Conservation (phyloP, 352 stramenopile species). For the Phytopythium aichiense region DNA sequence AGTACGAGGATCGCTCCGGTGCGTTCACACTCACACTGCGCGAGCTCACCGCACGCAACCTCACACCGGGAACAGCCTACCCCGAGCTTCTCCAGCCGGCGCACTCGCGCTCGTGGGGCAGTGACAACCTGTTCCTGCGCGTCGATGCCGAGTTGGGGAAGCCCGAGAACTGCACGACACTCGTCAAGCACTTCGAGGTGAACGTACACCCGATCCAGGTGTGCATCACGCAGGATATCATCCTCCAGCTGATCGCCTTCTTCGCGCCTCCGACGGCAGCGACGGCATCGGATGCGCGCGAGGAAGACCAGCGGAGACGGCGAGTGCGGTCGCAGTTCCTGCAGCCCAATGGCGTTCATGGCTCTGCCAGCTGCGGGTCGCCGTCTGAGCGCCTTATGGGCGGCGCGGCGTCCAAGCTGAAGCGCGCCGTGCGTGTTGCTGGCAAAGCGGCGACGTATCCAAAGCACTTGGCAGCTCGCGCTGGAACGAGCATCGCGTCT, state of each 20-base stretch:
- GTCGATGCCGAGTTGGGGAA: slow-evolving; percentile 70
- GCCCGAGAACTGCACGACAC: slow-evolving; percentile 45
- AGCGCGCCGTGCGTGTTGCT: slow-evolving; percentile 56
- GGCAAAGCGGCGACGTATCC: slow-evolving; percentile 58
- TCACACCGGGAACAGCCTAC: slow-evolving; percentile 64
- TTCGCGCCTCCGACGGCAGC: slow-evolving; percentile 27
- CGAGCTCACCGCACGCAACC: slow-evolving; percentile 56
- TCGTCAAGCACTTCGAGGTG: slow-evolving; percentile 83
- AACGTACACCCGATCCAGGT: slow-evolving; percentile 86
- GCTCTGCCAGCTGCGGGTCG: background rate
- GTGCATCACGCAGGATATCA: slow-evolving; percentile 74
- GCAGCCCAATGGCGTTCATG: slow-evolving; percentile 15
- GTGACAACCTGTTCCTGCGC: slow-evolving; percentile 64
- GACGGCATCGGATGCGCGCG: slow-evolving; percentile 15
- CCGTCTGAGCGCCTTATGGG: slow-evolving; percentile 1
- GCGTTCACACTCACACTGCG: slow-evolving; percentile 54
- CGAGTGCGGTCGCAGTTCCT: slow-evolving; percentile 59
- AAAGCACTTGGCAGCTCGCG: slow-evolving; percentile 26
- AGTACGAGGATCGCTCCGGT: slow-evolving; percentile 69
- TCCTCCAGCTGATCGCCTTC: slow-evolving; percentile 65
- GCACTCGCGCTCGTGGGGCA: slow-evolving; percentile 44
- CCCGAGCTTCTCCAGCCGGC: slow-evolving; percentile 58
- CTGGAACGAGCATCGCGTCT: background rate
- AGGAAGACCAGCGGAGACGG: slow-evolving; percentile 19
- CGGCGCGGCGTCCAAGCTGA: slow-evolving; percentile 30